These are phyloP conservation scores for Apiotrichum laibachii DNA, from an alignment of 1,284 basidiomycete species.

Conservation along the genomic window DNA sequence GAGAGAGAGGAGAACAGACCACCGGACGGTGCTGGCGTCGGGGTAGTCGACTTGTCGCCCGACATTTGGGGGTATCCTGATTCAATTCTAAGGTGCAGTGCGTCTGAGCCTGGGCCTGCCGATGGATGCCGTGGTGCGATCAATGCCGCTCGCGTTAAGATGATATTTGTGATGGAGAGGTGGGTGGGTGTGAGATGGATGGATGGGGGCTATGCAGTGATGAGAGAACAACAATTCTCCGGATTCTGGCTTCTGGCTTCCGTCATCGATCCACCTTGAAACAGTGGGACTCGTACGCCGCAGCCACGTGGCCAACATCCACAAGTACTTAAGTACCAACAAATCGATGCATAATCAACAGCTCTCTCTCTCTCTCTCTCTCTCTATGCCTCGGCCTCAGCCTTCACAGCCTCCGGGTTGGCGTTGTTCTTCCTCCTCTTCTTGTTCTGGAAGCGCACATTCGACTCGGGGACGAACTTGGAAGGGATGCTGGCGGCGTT, in stretches of 20 bases:
- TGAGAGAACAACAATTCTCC: too few relatives aligned
- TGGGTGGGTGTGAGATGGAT: too few relatives aligned
- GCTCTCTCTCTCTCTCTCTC: not conserved
- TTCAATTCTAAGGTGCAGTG: too few relatives aligned
- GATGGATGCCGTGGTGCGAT: too few relatives aligned
- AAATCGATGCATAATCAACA: constrained; percentile 6
- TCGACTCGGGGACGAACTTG: constrained; percentile 31
- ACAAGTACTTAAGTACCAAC: not conserved
- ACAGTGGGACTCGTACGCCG: too few relatives aligned
- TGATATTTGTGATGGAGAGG: too few relatives aligned
- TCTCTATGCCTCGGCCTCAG: not conserved
- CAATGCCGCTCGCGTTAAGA: too few relatives aligned
- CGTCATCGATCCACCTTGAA: too few relatives aligned
- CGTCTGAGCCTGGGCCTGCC: too few relatives aligned
- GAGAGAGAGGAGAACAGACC: constrained; percentile 40
- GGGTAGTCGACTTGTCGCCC: not conserved
- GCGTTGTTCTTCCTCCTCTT: constrained; percentile 21
- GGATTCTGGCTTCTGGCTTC: too few relatives aligned
- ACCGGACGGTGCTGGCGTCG: constrained; percentile 13
- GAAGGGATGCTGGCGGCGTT: constrained; percentile 25
- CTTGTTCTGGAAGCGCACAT: constrained; percentile 32
- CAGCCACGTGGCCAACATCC: too few relatives aligned
- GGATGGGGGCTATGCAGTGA: too few relatives aligned
- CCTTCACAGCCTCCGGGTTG: not conserved
- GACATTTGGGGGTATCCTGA: not conserved